A percentile compares a stretch with the other conserved stretches of the same genome.
phyloP scores from a whole-genome alignment of 129 eudicot species.

The Glebionis coronaria region DNA sequence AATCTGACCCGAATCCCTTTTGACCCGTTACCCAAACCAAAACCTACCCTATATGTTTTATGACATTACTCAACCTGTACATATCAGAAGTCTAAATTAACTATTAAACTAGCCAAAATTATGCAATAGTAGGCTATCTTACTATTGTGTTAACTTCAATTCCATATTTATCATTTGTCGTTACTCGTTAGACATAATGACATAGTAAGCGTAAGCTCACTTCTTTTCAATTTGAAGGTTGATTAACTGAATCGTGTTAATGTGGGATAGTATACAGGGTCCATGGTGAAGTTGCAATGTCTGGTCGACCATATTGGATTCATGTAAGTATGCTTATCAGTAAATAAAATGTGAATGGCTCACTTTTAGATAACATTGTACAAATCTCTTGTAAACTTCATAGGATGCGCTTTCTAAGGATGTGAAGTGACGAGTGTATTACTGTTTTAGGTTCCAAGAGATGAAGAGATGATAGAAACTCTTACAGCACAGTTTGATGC shows the following conservation, averaged over 20 bases:
- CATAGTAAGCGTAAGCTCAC: no score
- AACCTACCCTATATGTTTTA: no score
- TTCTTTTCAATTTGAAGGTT: no score
- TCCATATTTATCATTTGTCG: no score
- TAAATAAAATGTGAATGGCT: not conserved
- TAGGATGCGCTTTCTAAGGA: constrained; percentile 34
- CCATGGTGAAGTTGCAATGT: constrained; percentile 81
- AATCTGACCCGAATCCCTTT: no score
- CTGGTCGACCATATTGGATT: constrained; percentile 60
- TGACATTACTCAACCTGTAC: no score
- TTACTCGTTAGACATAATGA: no score
- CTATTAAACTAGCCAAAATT: no score
- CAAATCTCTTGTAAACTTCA: not conserved
- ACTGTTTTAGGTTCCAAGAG: constrained; percentile 53
- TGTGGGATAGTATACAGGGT: constrained; percentile 35
- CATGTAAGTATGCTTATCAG: constrained; percentile 19
- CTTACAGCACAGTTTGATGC: constrained; percentile 39
- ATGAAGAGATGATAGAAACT: constrained; percentile 48
- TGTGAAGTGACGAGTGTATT: constrained; percentile 7
- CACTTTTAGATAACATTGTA: not conserved
- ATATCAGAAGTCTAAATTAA: no score
- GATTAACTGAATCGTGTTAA: not conserved
- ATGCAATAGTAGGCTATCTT: no score
- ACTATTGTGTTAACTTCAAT: no score
- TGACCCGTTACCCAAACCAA: no score